These are phyloP conservation scores for Paecilomyces dactylethromorphus DNA, from an alignment of 2,329 filamentous ascomycete genomes.

Conservation along the genomic window DNA sequence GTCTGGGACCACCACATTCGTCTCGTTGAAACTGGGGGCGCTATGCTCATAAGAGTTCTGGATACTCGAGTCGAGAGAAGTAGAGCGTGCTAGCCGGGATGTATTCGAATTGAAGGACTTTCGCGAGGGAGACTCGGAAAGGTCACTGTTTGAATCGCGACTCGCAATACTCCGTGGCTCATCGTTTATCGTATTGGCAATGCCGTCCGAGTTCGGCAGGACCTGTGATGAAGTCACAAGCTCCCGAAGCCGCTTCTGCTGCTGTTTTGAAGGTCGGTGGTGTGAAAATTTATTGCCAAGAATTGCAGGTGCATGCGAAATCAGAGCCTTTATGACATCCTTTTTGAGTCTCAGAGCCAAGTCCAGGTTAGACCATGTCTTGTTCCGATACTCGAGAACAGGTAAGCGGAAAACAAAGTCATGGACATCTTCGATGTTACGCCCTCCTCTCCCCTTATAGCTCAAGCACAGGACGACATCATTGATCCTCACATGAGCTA, in stretches of 20 bases:
- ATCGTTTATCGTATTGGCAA: constrained; percentile 19
- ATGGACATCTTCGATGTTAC: constrained; percentile 94
- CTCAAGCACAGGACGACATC: constrained; percentile 92
- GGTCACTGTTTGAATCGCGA: constrained; percentile 32
- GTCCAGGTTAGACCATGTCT: constrained; percentile 98
- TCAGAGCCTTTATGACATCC: constrained; percentile 85
- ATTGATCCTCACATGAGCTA: constrained; percentile 89
- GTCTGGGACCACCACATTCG: constrained; percentile 19
- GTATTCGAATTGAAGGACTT: constrained; percentile 29
- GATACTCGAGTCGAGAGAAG: constrained; percentile 27
- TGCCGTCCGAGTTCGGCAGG: constrained; percentile 37
- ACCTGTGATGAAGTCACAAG: constrained; percentile 72
- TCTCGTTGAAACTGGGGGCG: constrained; percentile 13
- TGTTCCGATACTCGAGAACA: constrained; percentile 92
- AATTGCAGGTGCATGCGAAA: constrained; percentile 92
- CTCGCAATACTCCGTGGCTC: constrained; percentile 27
- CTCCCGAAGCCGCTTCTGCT: constrained; percentile 73
- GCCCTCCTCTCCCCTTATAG: constrained; percentile 92
- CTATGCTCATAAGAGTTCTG: not conserved
- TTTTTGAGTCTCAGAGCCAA: constrained; percentile 88
- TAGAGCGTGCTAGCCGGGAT: constrained; percentile 29
- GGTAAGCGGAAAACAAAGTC: constrained; percentile 96
- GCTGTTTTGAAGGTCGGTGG: constrained; percentile 73
- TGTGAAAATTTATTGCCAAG: constrained; percentile 95
- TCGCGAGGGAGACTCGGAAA: constrained; percentile 28